Evolutionary conservation across 2,329 filamentous ascomycete genomes (phyloP).

Genomic region (Fusarium camptoceras): DNA sequence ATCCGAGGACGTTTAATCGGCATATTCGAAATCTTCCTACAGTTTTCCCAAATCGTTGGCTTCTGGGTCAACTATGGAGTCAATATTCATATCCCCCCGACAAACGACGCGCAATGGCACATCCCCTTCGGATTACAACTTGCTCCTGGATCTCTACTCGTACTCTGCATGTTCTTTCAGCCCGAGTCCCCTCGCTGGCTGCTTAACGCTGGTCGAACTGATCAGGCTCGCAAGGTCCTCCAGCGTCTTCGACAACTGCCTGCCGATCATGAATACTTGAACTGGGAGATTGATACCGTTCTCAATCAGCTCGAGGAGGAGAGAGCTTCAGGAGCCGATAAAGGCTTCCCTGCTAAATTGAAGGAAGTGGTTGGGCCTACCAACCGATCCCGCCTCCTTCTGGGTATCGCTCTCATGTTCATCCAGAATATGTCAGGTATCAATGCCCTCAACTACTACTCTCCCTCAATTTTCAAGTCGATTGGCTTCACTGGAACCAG

Average conservation of each 20-base stretch:
- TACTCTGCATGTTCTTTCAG: slow-evolving; percentile 4
- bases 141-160: background rate
- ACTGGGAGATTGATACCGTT: slow-evolving; percentile 4
- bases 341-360: background rate
- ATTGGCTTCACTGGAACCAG: slow-evolving; percentile 29
- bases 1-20: slow-evolving; percentile 23
- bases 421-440: slow-evolving; percentile 15
- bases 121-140: slow-evolving; percentile 3
- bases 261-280: background rate
- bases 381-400: slow-evolving; percentile 4
- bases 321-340: background rate
- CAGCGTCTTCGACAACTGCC: slow-evolving; percentile 6
- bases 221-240: background rate
- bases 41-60: slow-evolving; percentile 17
- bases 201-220: background rate
- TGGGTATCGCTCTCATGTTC: slow-evolving; percentile 7
- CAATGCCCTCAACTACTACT: slow-evolving; percentile 20
- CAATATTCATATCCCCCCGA: background rate
- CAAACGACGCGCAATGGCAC: slow-evolving; percentile 1
- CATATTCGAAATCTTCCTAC: slow-evolving; percentile 24
- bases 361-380: background rate
- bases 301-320: slow-evolving; percentile 2
- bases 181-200: slow-evolving; percentile 7
- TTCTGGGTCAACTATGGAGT: slow-evolving; percentile 17
- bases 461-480: slow-evolving; percentile 22